Evolutionary conservation across 176 grass and related monocot genomes (phyloP).

Genomic region (Alopecurus myosuroides): DNA sequence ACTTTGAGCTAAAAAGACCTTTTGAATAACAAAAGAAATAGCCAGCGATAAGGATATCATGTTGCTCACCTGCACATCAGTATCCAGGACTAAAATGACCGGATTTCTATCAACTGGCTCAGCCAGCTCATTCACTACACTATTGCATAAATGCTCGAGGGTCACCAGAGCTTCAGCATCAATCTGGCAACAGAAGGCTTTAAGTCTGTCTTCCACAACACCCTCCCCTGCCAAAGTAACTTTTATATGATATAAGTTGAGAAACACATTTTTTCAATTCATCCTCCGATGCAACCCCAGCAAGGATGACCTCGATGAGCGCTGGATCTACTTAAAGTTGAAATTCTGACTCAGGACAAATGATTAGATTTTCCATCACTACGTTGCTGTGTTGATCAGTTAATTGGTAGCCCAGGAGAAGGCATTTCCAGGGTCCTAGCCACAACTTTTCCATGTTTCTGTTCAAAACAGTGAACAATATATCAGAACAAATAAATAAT

Average conservation of each 20-base stretch:
- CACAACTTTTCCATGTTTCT: constrained; percentile 78
- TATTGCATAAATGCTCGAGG: constrained; percentile 30
- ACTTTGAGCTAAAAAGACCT: not conserved
- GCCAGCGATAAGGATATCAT: not conserved
- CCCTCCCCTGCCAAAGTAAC: constrained; percentile 71
- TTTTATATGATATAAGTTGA: constrained; percentile 14
- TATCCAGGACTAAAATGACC: constrained; percentile 79
- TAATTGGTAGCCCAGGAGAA: constrained; percentile 59
- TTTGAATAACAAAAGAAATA: not conserved
- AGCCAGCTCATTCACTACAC: constrained; percentile 14
- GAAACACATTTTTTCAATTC: not conserved
- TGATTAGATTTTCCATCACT: constrained; percentile 33
- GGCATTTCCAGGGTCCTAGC: constrained; percentile 86
- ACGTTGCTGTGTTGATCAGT: constrained; percentile 36
- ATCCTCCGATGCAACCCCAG: constrained; percentile 42
- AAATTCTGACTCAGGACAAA: constrained; percentile 32
- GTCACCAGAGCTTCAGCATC: constrained; percentile 19
- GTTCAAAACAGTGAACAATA: constrained; percentile 26
- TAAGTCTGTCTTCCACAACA: constrained; percentile 57
- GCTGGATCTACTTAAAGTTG: constrained; percentile 35
- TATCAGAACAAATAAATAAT: constrained; percentile 13
- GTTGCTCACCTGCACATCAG: constrained; percentile 59
- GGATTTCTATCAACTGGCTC: constrained; percentile 46
- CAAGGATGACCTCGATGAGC: constrained; percentile 20
- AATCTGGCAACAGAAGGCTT: constrained; percentile 41